Conservation (phyloP, 352 stramenopile genomes). For the Phytophthora uliginosa region DNA sequence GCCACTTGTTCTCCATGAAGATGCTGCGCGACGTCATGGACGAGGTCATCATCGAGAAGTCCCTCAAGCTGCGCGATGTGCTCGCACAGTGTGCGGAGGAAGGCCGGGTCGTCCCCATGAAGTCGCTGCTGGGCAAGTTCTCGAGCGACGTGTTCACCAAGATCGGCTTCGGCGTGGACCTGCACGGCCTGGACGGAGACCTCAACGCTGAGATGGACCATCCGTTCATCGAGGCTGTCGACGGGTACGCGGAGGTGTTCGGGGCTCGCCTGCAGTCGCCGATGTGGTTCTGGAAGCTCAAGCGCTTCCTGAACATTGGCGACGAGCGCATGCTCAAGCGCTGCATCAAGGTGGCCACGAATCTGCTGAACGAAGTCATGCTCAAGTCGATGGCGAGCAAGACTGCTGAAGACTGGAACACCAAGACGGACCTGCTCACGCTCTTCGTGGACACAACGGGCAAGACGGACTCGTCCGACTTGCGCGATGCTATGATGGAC, state of each 20-base stretch:
- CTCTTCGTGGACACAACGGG: slow-evolving; percentile 54
- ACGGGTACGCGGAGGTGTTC: slow-evolving; percentile 38
- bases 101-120: slow-evolving; percentile 33
- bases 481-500: slow-evolving; percentile 74
- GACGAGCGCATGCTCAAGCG: slow-evolving; percentile 45
- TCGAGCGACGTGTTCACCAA: slow-evolving; percentile 84
- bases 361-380: slow-evolving; percentile 58
- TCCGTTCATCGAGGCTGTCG: slow-evolving; percentile 63
- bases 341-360: slow-evolving; percentile 46
- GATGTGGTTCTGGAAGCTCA: slow-evolving; percentile 62
- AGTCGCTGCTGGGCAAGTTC: slow-evolving; percentile 61
- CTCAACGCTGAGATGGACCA: slow-evolving; percentile 47
- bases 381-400: slow-evolving; percentile 48
- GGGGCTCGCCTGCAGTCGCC: slow-evolving; percentile 55
- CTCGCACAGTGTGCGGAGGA: slow-evolving; percentile 31
- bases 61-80: slow-evolving; percentile 39
- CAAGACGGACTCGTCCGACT: slow-evolving; percentile 41
- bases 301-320: slow-evolving; percentile 48
- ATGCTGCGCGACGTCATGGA: slow-evolving; percentile 49
- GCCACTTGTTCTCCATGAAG: slow-evolving; percentile 79
- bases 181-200: slow-evolving; percentile 50
- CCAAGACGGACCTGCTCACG: slow-evolving; percentile 52
- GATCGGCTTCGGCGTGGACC: slow-evolving; percentile 78
- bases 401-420: slow-evolving; percentile 25
- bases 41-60: slow-evolving; percentile 47